Conservation (phyloP, 169 alveolate genomes). For the Plasmodium inui region DNA sequence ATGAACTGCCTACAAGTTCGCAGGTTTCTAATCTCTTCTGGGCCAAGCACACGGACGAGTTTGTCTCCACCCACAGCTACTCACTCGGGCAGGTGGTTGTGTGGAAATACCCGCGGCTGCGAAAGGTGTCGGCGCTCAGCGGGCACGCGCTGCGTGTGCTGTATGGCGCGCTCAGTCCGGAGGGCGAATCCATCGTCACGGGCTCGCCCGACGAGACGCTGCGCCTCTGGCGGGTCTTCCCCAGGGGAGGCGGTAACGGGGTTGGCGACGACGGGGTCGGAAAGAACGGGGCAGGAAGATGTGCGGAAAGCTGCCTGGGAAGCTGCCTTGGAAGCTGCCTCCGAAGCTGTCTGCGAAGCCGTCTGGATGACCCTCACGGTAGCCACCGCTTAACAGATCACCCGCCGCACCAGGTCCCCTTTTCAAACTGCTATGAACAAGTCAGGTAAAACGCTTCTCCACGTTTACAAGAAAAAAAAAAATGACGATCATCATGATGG, state of each 20-base stretch:
- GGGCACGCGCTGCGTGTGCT: conserved; percentile 97
- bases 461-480: not conserved
- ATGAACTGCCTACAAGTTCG: conserved; percentile 92
- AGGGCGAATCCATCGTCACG: conserved; percentile 94
- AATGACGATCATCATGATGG: not conserved
- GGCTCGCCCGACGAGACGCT: conserved; percentile 97
- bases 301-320: not conserved
- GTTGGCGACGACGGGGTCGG: no score
- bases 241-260: conserved; percentile 71
- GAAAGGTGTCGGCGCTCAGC: conserved; percentile 83
- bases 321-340: not conserved
- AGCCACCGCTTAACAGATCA: not conserved
- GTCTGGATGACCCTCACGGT: not conserved
- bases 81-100: conserved; percentile 93
- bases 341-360: no score
- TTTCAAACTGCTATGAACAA: conserved; percentile 40
- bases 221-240: conserved; percentile 96
- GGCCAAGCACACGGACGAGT: conserved; percentile 92
- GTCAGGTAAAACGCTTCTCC: conserved; percentile 12
- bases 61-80: conserved; percentile 97
- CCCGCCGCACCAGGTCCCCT: conserved; percentile 2
- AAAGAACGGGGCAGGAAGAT: not conserved
- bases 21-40: conserved; percentile 96
- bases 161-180: conserved; percentile 95
- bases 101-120: conserved; percentile 95